phyloP scores from a whole-genome alignment of 2,329 filamentous ascomycete genomes.

The Pestalotiopsis sp. region DNA sequence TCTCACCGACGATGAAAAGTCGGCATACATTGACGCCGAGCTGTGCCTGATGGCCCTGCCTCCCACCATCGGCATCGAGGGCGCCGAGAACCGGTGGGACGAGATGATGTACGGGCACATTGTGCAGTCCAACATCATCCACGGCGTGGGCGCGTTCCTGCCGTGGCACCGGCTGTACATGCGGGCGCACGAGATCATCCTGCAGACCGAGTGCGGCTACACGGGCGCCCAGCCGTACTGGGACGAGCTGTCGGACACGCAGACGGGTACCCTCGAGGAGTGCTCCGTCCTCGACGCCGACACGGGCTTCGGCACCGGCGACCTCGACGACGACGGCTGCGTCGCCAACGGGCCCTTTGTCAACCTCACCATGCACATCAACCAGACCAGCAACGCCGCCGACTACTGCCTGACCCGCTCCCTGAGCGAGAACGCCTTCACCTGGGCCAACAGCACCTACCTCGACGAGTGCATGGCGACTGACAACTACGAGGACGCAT shows the following conservation, averaged over 20 bases:
- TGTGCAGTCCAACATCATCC: slow-evolving; percentile 28
- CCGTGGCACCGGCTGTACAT: slow-evolving; percentile 11
- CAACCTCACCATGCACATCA: slow-evolving; percentile 1
- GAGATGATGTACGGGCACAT: slow-evolving; percentile 35
- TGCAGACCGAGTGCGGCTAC: slow-evolving; percentile 12
- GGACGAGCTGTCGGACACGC: not conserved
- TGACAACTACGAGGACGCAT: slow-evolving; percentile 7
- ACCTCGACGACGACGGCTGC: slow-evolving; percentile 18
- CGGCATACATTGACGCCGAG: slow-evolving; percentile 31
- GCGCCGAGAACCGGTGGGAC: slow-evolving; percentile 32
- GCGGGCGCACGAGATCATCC: slow-evolving; percentile 9
- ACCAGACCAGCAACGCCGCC: slow-evolving; percentile 13
- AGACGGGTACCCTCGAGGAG: slow-evolving; percentile 15
- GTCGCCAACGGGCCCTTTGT: slow-evolving; percentile 6
- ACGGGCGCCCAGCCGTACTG: slow-evolving; percentile 8
- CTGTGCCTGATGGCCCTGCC: slow-evolving; percentile 31
- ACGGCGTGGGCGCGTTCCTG: slow-evolving; percentile 21
- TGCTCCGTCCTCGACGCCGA: slow-evolving; percentile 20
- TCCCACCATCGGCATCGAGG: slow-evolving; percentile 23
- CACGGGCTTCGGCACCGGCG: slow-evolving; percentile 16
- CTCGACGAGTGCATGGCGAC: slow-evolving; percentile 9
- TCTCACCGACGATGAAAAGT: slow-evolving; percentile 25
- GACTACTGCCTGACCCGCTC: slow-evolving; percentile 10
- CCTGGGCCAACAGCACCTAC: slow-evolving; percentile 7
- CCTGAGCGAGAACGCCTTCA: not conserved